These are phyloP conservation scores for Boletus vermiculosoides DNA, from an alignment of 768 basidiomycete species.

Conservation along the genomic window DNA sequence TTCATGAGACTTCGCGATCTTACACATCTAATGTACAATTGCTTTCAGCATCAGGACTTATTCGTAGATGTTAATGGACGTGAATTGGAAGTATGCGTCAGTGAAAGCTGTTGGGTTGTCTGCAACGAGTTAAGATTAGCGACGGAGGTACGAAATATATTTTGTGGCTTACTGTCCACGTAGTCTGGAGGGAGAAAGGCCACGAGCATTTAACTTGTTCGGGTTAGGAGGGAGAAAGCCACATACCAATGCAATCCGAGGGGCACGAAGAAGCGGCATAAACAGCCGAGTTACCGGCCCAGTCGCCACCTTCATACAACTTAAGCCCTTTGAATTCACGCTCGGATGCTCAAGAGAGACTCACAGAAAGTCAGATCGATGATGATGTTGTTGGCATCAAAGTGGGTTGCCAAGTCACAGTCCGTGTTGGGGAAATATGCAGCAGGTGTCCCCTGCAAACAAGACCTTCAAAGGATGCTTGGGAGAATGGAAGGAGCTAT, in stretches of 20 bases:
- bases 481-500: not conserved
- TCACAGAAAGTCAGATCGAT: slow-evolving; percentile 35
- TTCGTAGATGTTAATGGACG: slow-evolving; percentile 38
- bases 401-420: slow-evolving; percentile 40
- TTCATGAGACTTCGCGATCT: not conserved
- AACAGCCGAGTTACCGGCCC: slow-evolving; percentile 28
- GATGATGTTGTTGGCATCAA: slow-evolving; percentile 34
- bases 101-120: slow-evolving; percentile 41
- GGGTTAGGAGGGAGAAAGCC: not conserved
- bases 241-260: slow-evolving; percentile 30
- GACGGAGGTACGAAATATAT: not conserved
- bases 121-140: slow-evolving; percentile 2
- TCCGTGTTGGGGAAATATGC: slow-evolving; percentile 40
- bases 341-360: not conserved
- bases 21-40: not conserved
- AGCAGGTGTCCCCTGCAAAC: slow-evolving; percentile 31
- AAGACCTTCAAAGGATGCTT: not conserved
- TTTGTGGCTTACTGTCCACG: slow-evolving; percentile 23
- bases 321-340: not conserved
- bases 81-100: slow-evolving; percentile 43
- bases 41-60: not conserved
- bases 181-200: slow-evolving; percentile 19
- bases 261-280: slow-evolving; percentile 33
- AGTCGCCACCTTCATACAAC: slow-evolving; percentile 26
- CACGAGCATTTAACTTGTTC: not conserved